Percentiles rank a stretch among this genome's conserved stretches.
Conservation (phyloP, 1,284 basidiomycete species). For the Malassezia sympodialis region DNA sequence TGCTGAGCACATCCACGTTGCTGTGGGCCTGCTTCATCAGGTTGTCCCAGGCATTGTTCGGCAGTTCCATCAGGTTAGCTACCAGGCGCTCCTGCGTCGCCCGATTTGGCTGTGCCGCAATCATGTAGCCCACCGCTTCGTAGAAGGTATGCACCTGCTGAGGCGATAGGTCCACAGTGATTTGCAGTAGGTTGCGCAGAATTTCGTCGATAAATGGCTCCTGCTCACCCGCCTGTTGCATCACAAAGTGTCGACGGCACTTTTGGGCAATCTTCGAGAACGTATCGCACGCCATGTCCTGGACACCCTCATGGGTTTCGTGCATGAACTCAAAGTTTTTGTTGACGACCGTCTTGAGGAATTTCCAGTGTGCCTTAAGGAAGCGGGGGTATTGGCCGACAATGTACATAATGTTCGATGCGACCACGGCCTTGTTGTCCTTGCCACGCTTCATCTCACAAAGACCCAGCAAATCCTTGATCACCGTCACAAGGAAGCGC, state of each 20-base stretch:
- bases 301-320: constrained; percentile 97
- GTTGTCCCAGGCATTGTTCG: constrained; percentile 96
- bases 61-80: constrained; percentile 87
- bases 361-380: constrained; percentile 99
- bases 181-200: constrained; percentile 76
- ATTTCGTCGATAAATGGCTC: constrained; percentile 99
- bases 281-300: constrained; percentile 99
- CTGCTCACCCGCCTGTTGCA: constrained; percentile 92
- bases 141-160: constrained; percentile 61
- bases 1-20: constrained; percentile 82
- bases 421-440: constrained; percentile 99
- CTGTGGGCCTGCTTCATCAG: constrained; percentile 91
- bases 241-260: constrained; percentile 93
- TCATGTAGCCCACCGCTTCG: constrained; percentile 98
- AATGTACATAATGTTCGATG: constrained; percentile 99
- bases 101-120: constrained; percentile 95
- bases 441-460: constrained; percentile 98
- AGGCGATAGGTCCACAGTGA: constrained; percentile 87
- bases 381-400: constrained; percentile 99
- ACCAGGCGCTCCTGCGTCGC: constrained; percentile 92
- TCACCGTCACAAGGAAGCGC: constrained; percentile 95
- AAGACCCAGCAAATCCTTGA: constrained; percentile 91
- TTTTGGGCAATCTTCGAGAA: constrained; percentile 99
- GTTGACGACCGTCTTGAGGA: constrained; percentile 99
- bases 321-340: constrained; percentile 99